Conservation (phyloP, 2,329 filamentous ascomycete species). For the Emmonsia crescens region DNA sequence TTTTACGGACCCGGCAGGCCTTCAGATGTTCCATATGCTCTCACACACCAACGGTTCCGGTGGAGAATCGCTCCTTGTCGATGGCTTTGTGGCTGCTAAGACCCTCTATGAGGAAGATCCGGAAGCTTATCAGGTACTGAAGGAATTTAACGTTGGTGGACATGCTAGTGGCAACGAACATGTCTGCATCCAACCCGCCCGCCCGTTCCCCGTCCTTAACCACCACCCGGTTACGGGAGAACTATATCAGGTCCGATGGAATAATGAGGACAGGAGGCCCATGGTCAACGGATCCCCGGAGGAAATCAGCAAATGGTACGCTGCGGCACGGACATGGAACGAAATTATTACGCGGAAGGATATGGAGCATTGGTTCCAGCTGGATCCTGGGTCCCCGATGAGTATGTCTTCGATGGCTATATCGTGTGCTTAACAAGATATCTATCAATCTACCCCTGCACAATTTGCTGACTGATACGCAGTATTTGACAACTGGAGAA, state of each 20-base stretch:
- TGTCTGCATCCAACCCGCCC: constrained; percentile 64
- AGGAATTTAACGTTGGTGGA: constrained; percentile 50
- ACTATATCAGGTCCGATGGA: constrained; percentile 71
- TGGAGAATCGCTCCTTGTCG: constrained; percentile 71
- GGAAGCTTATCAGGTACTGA: constrained; percentile 48
- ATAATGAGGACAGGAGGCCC: constrained; percentile 75
- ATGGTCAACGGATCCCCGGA: constrained; percentile 45
- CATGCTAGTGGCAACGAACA: constrained; percentile 84
- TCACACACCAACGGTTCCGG: constrained; percentile 58
- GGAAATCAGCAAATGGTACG: constrained; percentile 58
- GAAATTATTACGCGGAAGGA: constrained; percentile 53
- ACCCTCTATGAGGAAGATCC: constrained; percentile 47
- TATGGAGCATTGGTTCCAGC: constrained; percentile 68
- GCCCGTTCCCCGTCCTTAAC: constrained; percentile 61
- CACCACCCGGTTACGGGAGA: constrained; percentile 36
- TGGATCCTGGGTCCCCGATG: constrained; percentile 66
- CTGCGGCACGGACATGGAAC: constrained; percentile 64
- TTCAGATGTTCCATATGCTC: constrained; percentile 87
- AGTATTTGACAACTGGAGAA: constrained; percentile 96
- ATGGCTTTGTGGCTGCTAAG: constrained; percentile 66
- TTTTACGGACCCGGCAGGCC: constrained; percentile 80
- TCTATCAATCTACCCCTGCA: neutral
- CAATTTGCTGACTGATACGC: constrained; percentile 7
- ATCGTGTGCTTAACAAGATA: neutral
- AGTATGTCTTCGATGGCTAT: constrained; percentile 43